phyloP scores from a whole-genome alignment of 768 basidiomycete species.

The Rhizopogon salebrosus region DNA sequence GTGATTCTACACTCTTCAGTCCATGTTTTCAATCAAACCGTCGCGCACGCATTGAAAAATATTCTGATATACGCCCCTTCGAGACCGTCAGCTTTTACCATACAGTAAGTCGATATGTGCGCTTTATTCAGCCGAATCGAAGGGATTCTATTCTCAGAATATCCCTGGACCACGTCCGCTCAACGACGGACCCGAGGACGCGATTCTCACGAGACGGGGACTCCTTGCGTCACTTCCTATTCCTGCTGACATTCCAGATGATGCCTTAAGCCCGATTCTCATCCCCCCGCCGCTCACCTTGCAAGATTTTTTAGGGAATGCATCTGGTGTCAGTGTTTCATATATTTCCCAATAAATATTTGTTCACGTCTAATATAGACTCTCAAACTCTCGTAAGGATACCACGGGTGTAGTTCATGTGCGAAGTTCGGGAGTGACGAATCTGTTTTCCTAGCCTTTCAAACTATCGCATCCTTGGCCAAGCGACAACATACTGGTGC shows the following conservation, averaged over 20 bases:
- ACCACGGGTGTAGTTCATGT: neutral
- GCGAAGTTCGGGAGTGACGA: neutral
- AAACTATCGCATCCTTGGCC: constrained; percentile 64
- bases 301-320: constrained; percentile 62
- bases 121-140: neutral
- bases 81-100: constrained; percentile 1
- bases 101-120: constrained; percentile 19
- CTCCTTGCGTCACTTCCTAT: constrained; percentile 58
- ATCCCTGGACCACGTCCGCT: neutral
- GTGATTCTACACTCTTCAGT: neutral
- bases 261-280: constrained; percentile 61
- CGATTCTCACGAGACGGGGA: constrained; percentile 49
- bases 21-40: neutral
- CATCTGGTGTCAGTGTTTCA: constrained; percentile 45
- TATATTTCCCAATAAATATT: neutral
- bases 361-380: constrained; percentile 29
- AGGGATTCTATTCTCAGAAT: neutral
- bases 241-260: constrained; percentile 58
- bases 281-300: constrained; percentile 61
- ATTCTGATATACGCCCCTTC: too few relatives aligned
- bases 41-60: neutral
- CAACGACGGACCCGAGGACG: constrained; percentile 27
- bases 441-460: constrained; percentile 39
- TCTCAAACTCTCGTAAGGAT: constrained; percentile 51
- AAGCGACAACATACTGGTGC: constrained; percentile 71